Evolutionary conservation across 139 green algal genomes (phyloP), one percentile per base, ranked within the genome.

Genomic region (Yamagishiella unicocca): DNA sequence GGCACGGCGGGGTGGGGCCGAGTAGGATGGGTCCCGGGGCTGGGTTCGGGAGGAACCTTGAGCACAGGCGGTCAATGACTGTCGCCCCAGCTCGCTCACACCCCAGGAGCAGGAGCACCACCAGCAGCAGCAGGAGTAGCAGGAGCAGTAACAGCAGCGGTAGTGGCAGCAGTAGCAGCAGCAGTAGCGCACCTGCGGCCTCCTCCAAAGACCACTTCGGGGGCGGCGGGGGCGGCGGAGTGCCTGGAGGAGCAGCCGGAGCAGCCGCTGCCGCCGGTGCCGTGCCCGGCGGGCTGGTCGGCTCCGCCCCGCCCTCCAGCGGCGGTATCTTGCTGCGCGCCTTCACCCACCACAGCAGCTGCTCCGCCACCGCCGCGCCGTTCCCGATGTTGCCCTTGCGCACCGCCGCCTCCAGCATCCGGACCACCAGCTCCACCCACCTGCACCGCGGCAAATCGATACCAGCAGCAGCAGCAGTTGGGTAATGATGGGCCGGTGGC

Each of bases 371-470:
- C 42, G 45, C 12, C 22, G 54, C 84, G 8, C 87, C 46, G n/a
- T 81, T 74, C 25, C 88, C 85, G 21, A 67, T 31, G 42, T 66
- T 50, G n/a, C 90, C 90, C 61, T 70, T 72, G 2, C 90, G 66
- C 58, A 89, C 86, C 22, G 58, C 83, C 21, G 92, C 90, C 72
- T 94, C 88, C 55, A 93, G 29, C 40, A 89, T 86, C 37, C 89
- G 79, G 22, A 92, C 85, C 10, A 83, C 76, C 37, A 94, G 83
- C 83, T 91, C 89, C 86, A 94, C 81, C 89, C 91, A 94, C 50
- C 82, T 88, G 62, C 76, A 84, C 42, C 5, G 46, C n/a, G n/a
- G n/a, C n/a, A n/a, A n/a, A n/a, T n/a, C n/a, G n/a, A n/a, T n/a
- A n/a, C n/a, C n/a, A n/a, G n/a, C 21, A 84, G n/a, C 35, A 58